Evolutionary conservation across 805 yeast genomes (phyloP), one percentile per base, ranked within the genome.

Genomic region (Ogataea trehalophila): DNA sequence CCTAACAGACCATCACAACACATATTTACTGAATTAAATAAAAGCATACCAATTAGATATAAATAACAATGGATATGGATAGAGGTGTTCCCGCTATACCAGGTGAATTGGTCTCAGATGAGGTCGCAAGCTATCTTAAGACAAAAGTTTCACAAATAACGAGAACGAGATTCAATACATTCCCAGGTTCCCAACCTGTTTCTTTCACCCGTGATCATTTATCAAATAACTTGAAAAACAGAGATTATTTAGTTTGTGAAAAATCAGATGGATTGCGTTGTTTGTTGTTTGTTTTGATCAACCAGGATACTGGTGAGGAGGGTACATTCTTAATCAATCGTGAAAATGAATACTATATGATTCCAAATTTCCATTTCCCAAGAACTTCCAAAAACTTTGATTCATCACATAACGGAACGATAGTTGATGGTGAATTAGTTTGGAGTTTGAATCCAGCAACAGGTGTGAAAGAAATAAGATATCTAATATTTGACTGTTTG

Each of bases 101-200:
- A 1, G 99, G 99, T 22, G 79, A 78, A 15, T 71, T 75, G 45
- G 87, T 90, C 53, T 86, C 92, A 2, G 83, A 81, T 1, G 80
- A 80, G 44, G 86, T 87, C 18, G 80, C 85, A 0, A 76, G 75
- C 23, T 89, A 79, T 48, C 73, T 92, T 45, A 79, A 82, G 59
- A 73, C 73, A 44, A 81, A 83, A 68, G 84, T 91, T 4, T 83
- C 90, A 39, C 62, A 79, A 58, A 69, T 85, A 52, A 62, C 85
- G 57, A 72, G 79, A 55, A 70, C 82, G 54, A 74, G 81, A 33
- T 74, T 77, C 37, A 71, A 76, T 16, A 56, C 67, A 1, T 91
- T 91, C 58, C 95, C 96, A 2, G 97, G 99, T 0, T 83, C 97
- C 1, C 99, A 95, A 67, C 99, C 99, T 0, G 87, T 92, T 2